Evolutionary conservation across 2,329 filamentous ascomycete genomes (phyloP), one percentile per base, ranked within the genome.

Genomic region (Thielaviopsis euricoi): DNA sequence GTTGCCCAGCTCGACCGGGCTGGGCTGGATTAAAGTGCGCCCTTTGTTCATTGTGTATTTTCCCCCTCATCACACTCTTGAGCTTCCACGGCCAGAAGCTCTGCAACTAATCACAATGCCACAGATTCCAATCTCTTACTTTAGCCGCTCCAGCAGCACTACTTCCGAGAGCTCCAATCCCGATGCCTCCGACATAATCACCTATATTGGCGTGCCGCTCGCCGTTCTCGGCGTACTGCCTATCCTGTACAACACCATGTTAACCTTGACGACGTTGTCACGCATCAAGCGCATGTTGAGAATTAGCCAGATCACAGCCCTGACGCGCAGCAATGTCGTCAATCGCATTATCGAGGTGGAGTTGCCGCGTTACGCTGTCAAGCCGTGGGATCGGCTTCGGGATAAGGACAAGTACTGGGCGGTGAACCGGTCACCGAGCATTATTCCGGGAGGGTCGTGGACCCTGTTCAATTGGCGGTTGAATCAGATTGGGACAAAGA

Each of bases 341-440:
- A 83, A 83, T 59, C 78, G 80, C 46, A 74, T 84, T 56, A 82
- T 85, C 43, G 81, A 85, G 65, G 78, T 85, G 40, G 81, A 85
- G 64, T 71, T 85, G 43, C 81, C 81, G 3, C 76, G 81, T 1
- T 83, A 81, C 63, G 81, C 79, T 3, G 80, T 84, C 53, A 79
- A 77, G 57, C 82, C 81, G 0, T 71, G 78, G 63, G 77, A 83
- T 62, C 73, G 81, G 23, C 75, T 76, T 60, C 68, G 70, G 61
- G 68, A 78, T 55, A 72, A 76, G 13, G 67, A 72, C 0, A 73
- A 78, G 55, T 85, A 85, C 68, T 85, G 82, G 78, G 69, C 70
- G 15, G 69, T 81, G 2, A 75, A 75, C 46, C 67, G 71, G 1
- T 71, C 76, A 56, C 74, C 76, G 0, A 79, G 76, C 52, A 69